Evolutionary conservation across 2,329 filamentous ascomycete genomes (phyloP).

Genomic region (Aspergillus brasiliensis): DNA sequence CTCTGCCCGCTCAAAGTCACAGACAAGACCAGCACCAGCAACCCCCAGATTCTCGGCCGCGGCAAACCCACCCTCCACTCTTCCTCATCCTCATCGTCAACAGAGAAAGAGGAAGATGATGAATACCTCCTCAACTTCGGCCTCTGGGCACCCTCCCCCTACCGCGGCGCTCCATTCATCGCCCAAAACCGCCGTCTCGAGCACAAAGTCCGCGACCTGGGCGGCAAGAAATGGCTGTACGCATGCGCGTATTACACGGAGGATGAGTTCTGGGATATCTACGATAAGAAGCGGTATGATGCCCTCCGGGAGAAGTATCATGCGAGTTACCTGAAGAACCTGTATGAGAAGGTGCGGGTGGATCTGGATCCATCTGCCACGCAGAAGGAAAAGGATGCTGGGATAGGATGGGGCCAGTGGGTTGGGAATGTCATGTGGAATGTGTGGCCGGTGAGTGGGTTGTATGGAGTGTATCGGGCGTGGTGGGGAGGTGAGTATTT

Average conservation of each 20-base stretch:
- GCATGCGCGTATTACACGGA: slow-evolving; percentile 82
- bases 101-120: slow-evolving; percentile 28
- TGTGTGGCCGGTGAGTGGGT: slow-evolving; percentile 28
- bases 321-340: slow-evolving; percentile 28
- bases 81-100: too few relatives aligned
- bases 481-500: slow-evolving; percentile 29
- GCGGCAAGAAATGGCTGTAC: slow-evolving; percentile 85
- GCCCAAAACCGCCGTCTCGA: slow-evolving; percentile 71
- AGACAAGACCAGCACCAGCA: slow-evolving; percentile 18
- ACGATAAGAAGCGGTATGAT: slow-evolving; percentile 43
- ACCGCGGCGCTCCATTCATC: slow-evolving; percentile 58
- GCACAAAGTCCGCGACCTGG: slow-evolving; percentile 66
- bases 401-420: slow-evolving; percentile 15
- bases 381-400: neutral
- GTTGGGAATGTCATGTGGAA: slow-evolving; percentile 21
- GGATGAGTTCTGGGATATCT: slow-evolving; percentile 48
- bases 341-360: slow-evolving; percentile 27
- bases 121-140: slow-evolving; percentile 55
- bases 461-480: slow-evolving; percentile 29
- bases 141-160: slow-evolving; percentile 78
- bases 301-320: slow-evolving; percentile 42
- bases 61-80: neutral
- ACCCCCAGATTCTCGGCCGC: neutral
- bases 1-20: slow-evolving; percentile 54
- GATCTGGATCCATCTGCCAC: slow-evolving; percentile 5